A percentile compares a stretch with the other conserved stretches of the same genome.
These are phyloP conservation scores for Saccharomycopsis schoenii DNA, from an alignment of 805 yeast genomes.

Conservation along the genomic window DNA sequence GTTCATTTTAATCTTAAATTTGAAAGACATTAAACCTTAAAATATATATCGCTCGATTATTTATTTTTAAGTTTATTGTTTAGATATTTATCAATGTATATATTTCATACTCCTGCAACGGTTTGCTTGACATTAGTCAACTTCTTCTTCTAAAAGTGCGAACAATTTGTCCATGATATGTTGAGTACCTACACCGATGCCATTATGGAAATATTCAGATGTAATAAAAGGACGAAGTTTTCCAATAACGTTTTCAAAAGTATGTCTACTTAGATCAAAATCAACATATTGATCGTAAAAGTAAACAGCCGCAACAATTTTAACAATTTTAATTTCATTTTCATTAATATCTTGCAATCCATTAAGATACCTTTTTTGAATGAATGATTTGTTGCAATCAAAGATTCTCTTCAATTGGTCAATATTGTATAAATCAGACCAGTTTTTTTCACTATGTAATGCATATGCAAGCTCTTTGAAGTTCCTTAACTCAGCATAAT, in stretches of 20 bases:
- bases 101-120: too few species aligned
- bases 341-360: background rate
- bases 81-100: background rate
- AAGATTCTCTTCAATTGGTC: constrained; percentile 20
- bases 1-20: constrained; percentile 30
- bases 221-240: constrained; percentile 32
- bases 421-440: constrained; percentile 22
- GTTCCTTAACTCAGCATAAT: constrained; percentile 33
- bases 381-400: constrained; percentile 5
- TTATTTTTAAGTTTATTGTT: background rate
- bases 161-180: constrained; percentile 33
- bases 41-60: background rate
- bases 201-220: constrained; percentile 43
- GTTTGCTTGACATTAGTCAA: constrained; percentile 23
- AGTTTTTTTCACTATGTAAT: constrained; percentile 26
- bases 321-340: constrained; percentile 14
- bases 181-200: constrained; percentile 34
- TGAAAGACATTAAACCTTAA: background rate
- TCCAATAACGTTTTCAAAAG: constrained; percentile 28
- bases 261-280: constrained; percentile 31
- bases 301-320: constrained; percentile 41
- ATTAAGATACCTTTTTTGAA: background rate
- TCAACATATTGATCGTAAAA: constrained; percentile 44
- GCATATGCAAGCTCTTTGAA: constrained; percentile 32
- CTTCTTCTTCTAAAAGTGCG: constrained; percentile 31